Conservation (phyloP, 2,329 filamentous ascomycete genomes). For the Knufia petricola region DNA sequence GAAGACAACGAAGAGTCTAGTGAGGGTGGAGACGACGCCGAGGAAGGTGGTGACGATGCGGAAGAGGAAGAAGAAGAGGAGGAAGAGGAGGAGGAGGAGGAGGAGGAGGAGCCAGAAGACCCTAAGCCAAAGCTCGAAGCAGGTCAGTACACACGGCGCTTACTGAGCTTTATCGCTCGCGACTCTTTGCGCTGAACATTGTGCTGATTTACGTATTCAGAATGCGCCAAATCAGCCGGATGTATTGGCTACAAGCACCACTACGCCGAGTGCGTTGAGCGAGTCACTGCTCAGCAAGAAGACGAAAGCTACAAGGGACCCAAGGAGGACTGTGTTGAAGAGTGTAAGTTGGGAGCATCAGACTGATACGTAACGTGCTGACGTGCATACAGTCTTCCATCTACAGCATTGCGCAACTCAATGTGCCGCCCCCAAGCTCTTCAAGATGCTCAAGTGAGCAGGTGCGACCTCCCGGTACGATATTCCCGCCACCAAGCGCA, state of each 20-base stretch:
- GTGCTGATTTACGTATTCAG: slow-evolving; percentile 39
- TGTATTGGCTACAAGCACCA: slow-evolving; percentile 91
- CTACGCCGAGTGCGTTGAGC: slow-evolving; percentile 95
- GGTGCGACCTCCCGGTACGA: not conserved
- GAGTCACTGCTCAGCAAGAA: slow-evolving; percentile 60
- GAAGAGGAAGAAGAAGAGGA: slow-evolving; percentile 44
- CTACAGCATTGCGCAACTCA: slow-evolving; percentile 87
- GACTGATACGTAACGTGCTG: slow-evolving; percentile 7
- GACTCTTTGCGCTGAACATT: not conserved
- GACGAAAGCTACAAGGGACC: slow-evolving; percentile 61
- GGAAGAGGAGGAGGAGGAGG: slow-evolving; percentile 54
- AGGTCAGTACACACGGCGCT: slow-evolving; percentile 53
- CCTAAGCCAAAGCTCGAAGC: slow-evolving; percentile 82
- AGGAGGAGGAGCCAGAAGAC: slow-evolving; percentile 72
- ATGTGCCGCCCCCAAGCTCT: slow-evolving; percentile 95
- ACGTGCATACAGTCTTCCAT: slow-evolving; percentile 70
- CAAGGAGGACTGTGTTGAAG: slow-evolving; percentile 95
- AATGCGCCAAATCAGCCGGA: slow-evolving; percentile 77
- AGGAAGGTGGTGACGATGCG: slow-evolving; percentile 40
- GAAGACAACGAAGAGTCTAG: slow-evolving; percentile 26
- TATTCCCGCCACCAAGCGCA: not conserved
- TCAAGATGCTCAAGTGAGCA: slow-evolving; percentile 77
- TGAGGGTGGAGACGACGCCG: slow-evolving; percentile 30
- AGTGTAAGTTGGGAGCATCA: slow-evolving; percentile 61
- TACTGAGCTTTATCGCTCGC: not conserved